Conservation (phyloP, 2,329 filamentous ascomycete genomes). For the Hortaea werneckii region DNA sequence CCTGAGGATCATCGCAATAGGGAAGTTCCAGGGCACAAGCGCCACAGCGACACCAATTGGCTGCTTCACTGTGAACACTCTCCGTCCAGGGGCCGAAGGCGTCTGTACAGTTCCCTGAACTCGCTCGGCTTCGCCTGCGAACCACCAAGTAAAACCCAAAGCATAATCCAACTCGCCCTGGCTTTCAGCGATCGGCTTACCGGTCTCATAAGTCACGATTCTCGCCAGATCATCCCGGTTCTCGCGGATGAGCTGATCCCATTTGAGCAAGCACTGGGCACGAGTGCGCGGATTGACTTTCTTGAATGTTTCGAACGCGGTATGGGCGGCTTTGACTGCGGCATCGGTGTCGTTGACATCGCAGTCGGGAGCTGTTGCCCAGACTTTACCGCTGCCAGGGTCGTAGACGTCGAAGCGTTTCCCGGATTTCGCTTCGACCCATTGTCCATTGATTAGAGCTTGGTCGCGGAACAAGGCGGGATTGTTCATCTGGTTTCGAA, state of each 20-base stretch:
- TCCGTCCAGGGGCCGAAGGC: constrained; percentile 50
- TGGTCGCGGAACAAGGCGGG: constrained; percentile 44
- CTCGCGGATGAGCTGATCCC: constrained; percentile 54
- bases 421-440: constrained; percentile 46
- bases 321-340: constrained; percentile 49
- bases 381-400: constrained; percentile 40
- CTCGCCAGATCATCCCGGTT: constrained; percentile 53
- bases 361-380: constrained; percentile 39
- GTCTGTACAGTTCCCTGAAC: constrained; percentile 53
- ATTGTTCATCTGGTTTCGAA: constrained; percentile 37
- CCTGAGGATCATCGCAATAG: constrained; percentile 48
- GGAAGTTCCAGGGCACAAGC: constrained; percentile 61
- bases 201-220: constrained; percentile 51
- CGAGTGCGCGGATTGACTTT: constrained; percentile 51
- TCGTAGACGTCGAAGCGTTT: constrained; percentile 49
- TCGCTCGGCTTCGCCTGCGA: constrained; percentile 50
- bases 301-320: constrained; percentile 51
- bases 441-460: constrained; percentile 45
- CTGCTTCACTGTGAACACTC: constrained; percentile 65
- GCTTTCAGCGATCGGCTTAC: constrained; percentile 42
- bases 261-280: constrained; percentile 54
- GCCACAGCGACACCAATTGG: constrained; percentile 59
- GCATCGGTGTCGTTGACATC: constrained; percentile 50
- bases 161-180: constrained; percentile 46
- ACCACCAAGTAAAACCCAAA: constrained; percentile 47